Base-by-base conservation (phyloP, 2,329 filamentous ascomycete species). In the Scytalidium lignicola region DNA sequence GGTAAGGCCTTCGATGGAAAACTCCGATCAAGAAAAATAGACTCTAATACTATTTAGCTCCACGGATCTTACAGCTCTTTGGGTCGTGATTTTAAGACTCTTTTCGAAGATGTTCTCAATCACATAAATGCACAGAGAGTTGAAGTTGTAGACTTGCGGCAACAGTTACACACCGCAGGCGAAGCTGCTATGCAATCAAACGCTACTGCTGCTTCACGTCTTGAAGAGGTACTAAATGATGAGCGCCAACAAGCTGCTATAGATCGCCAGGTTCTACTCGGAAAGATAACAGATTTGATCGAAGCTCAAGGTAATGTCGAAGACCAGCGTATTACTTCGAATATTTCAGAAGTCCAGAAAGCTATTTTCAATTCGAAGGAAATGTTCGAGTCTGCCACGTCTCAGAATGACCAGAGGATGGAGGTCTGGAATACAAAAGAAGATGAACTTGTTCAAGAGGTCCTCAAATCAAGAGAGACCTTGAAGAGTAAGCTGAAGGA, bases 31-130 rank as follows among this genome's bases (percentile, higher is more conserved):
- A n/a, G n/a, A n/a, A n/a, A n/a, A n/a, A n/a, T n/a, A n/a, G n/a
- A n/a, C n/a, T n/a, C 58, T 65, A 47, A 67, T 42, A 15, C 42
- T 21, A n/a, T 29, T 29, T 56, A 92, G 74, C 78, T 97, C 23
- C 90, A 95, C 60, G 72, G 80, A 12, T 96, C 92, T 0, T 96
- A 96, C 66, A 86, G 84, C 57, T 78, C 81, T 1, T 78, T 97
- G 2, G 90, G 90, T 8, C 84, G 85, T 51, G 90, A 97, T 57
- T 90, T 96, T 72, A 95, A 92, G 65, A 72, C 73, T 4, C 80
- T 92, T 20, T 96, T 97, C 57, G 90, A 96, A 55, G 84, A 88
- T 12, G 75, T 96, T 44, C 75, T 88, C 44, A 81, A 78, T 54
- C 85, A 90, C 57, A 76, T 96, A 48, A 80, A 82, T 32, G 75